Percentiles rank a stretch among this genome's conserved stretches.
These are phyloP conservation scores for Phytophthora uliginosa DNA, from an alignment of 352 stramenopile genomes.

Conservation along the genomic window DNA sequence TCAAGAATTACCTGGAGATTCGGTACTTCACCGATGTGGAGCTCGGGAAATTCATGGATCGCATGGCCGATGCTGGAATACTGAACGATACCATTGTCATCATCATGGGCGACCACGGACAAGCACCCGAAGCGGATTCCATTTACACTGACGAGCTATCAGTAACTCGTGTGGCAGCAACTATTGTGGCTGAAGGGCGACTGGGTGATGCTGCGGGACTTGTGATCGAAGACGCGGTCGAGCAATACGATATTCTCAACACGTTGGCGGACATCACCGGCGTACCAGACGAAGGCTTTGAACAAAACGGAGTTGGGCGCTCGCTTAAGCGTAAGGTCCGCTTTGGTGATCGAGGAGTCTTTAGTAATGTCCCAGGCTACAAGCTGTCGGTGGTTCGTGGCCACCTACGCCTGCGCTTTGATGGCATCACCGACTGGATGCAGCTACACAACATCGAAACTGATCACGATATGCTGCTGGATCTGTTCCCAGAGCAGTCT, in stretches of 20 bases:
- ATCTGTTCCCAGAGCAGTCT: conserved; percentile 35
- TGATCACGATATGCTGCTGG: conserved; percentile 41
- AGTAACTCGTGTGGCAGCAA: conserved; percentile 31
- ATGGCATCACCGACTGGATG: conserved; percentile 33
- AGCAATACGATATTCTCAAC: conserved; percentile 24
- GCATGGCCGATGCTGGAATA: conserved; percentile 42
- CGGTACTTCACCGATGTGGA: conserved; percentile 52
- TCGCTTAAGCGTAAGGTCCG: conserved; percentile 12
- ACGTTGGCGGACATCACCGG: conserved; percentile 15
- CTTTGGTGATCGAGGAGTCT: conserved; percentile 6
- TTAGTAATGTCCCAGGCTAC: conserved; percentile 6
- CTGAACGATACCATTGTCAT: conserved; percentile 60
- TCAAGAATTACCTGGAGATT: conserved; percentile 44
- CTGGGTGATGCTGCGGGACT: conserved; percentile 24
- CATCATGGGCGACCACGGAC: conserved; percentile 40
- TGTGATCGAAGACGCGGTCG: conserved; percentile 28
- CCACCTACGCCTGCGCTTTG: conserved; percentile 47
- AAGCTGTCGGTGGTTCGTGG: conserved; percentile 20
- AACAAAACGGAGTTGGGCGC: conserved; percentile 6
- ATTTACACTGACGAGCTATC: conserved; percentile 34
- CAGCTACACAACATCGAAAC: conserved; percentile 38
- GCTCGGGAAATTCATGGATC: conserved; percentile 54
- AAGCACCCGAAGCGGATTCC: conserved; percentile 20
- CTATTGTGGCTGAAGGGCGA: conserved; percentile 39
- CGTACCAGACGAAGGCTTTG: conserved; percentile 4